Base-by-base conservation (phyloP, 2,329 filamentous ascomycete genomes). In the Sporothrix variecibatus region DNA sequence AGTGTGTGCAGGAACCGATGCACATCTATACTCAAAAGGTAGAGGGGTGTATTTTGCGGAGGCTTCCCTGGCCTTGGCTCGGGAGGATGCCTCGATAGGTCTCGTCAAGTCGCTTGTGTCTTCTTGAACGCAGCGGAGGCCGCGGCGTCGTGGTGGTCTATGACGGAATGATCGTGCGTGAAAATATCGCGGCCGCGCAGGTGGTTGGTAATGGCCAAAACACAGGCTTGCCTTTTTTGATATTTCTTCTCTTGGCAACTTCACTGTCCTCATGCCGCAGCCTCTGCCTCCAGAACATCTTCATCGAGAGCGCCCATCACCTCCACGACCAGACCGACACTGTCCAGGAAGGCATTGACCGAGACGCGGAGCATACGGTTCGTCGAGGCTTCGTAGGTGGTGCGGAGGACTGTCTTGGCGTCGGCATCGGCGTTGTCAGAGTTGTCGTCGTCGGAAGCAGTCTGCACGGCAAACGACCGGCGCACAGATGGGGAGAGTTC, bases 281-380 rank as follows among this genome's bases (percentile, higher is more conserved):
- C 40, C 15, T 34, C 43, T 15, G 71, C 72, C 64, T 81, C 88
- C 53, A 97, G 81, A 1, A 96, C 92, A 84, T 98, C 95, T 34
- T 91, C 89, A 82, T 98, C 95, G 78, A 98, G 83, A 81, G 97
- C 92, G 82, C 93, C 91, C 93, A 98, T 97, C 20, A 97, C 93
- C 72, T 94, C 93, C 58, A 98, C 82, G 0, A 98, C 92, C 5
- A 98, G 90, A 71, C 90, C 90, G 73, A 98, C 82, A 78, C 92
- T 97, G 79, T 98, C 95, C 87, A 98, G 94, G 82, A 98, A 98
- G 11, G 94, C 94, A 83, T 98, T 98, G 73, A 98, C 95, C 2
- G 95, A 93, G 2, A 99, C 96, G 62, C 96, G 91, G 74, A 99
- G 87, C 95, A 98, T 98, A 78, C 96, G 92, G 81, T 98, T 97